Percentiles rank a stretch among this genome's conserved stretches.
phyloP scores from a whole-genome alignment of 345 rosid species.

The Mallotus nudiflorus region DNA sequence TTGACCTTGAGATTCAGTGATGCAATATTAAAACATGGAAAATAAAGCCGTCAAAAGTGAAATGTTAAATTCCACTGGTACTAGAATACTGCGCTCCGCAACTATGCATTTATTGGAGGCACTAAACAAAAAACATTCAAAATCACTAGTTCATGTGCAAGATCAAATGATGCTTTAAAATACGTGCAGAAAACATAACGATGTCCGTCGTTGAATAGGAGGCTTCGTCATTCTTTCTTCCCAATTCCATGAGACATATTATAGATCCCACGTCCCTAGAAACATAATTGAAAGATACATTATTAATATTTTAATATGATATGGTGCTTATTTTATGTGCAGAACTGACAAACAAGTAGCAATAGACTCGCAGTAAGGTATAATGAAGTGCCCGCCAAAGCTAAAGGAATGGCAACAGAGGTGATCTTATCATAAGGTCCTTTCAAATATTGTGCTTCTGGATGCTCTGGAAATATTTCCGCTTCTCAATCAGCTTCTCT shows the following conservation, averaged over 20 bases:
- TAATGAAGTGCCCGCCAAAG: conserved; percentile 57
- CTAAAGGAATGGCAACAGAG: conserved; percentile 79
- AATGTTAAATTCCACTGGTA: conserved; percentile 10
- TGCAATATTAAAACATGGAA: conserved; percentile 3
- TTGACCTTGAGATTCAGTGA: not conserved
- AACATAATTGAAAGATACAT: not conserved
- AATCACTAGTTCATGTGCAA: conserved; percentile 16
- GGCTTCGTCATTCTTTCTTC: conserved; percentile 67
- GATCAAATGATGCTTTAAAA: conserved; percentile 16
- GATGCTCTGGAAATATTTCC: too few species aligned
- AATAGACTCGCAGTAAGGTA: conserved; percentile 65
- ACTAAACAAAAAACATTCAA: conserved; percentile 12
- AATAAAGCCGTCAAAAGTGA: not conserved
- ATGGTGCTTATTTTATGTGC: not conserved
- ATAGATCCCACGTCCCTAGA: conserved; percentile 82
- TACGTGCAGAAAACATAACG: too few species aligned
- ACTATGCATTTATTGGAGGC: conserved; percentile 47
- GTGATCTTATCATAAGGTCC: conserved; percentile 83
- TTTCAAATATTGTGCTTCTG: too few species aligned
- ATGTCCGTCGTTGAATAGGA: conserved; percentile 5
- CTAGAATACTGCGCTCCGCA: conserved; percentile 13
- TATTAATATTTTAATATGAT: not conserved
- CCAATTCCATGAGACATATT: conserved; percentile 84
- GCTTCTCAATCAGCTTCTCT: too few species aligned
- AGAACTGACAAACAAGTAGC: not conserved